A percentile compares a stretch with the other conserved stretches of the same genome.
Conservation (phyloP, 768 basidiomycete genomes). For the Lentinula lateritia region DNA sequence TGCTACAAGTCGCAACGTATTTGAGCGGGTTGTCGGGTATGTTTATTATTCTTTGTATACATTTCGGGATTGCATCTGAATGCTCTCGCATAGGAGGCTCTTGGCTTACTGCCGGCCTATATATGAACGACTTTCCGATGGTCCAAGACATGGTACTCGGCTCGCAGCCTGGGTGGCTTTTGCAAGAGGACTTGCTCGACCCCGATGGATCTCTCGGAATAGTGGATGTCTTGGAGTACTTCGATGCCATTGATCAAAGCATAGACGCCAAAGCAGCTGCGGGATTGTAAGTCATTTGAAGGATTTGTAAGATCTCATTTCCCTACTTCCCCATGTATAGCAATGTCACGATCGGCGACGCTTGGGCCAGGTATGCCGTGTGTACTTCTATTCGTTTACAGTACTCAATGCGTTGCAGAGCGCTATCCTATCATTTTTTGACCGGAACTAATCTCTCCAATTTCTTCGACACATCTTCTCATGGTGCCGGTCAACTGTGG, state of each 20-base stretch:
- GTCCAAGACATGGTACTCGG: conserved; percentile 57
- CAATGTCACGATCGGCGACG: conserved; percentile 60
- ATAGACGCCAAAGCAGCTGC: conserved; percentile 49
- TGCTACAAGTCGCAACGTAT: conserved; percentile 66
- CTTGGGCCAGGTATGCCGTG: conserved; percentile 30
- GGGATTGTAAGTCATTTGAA: conserved; percentile 40
- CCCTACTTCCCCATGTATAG: conserved; percentile 22
- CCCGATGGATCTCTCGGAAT: conserved; percentile 31
- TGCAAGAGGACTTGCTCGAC: conserved; percentile 54
- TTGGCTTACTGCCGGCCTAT: conserved; percentile 61
- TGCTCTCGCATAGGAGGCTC: conserved; percentile 46
- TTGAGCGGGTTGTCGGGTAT: conserved; percentile 60
- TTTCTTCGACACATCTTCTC: conserved; percentile 54
- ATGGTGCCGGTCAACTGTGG: conserved; percentile 74
- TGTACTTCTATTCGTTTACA: background rate
- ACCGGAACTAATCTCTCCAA: conserved; percentile 55
- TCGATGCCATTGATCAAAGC: conserved; percentile 47
- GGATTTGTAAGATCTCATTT: background rate
- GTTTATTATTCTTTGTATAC: conserved; percentile 6
- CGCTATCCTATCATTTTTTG: conserved; percentile 69
- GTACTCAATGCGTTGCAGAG: conserved; percentile 26
- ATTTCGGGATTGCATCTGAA: background rate
- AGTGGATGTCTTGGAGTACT: conserved; percentile 43
- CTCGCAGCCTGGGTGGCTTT: conserved; percentile 45
- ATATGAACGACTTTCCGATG: conserved; percentile 59